phyloP scores from a whole-genome alignment of 192 early-diverging fungal species.

The Phycomyces blakesleeanus region DNA sequence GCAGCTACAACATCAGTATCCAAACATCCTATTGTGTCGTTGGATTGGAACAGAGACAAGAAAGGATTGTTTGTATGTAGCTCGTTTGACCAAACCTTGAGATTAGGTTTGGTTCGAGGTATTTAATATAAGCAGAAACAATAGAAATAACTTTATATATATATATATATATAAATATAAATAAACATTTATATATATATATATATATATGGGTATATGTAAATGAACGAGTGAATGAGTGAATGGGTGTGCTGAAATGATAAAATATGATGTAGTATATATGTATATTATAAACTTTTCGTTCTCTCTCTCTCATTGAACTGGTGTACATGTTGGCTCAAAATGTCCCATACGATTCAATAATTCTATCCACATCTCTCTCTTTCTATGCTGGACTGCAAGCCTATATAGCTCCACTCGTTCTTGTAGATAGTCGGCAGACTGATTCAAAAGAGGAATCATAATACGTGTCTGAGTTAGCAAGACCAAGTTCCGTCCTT shows the following conservation, averaged over 20 bases:
- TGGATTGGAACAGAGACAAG: constrained; percentile 67
- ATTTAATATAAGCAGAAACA: constrained; percentile 4
- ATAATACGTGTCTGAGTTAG: too few species aligned
- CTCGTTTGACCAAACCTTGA: constrained; percentile 64
- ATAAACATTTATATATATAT: too few species aligned
- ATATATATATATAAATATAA: too few species aligned
- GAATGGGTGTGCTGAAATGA: too few species aligned
- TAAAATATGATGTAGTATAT: not conserved
- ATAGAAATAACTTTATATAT: not conserved
- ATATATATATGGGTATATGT: too few species aligned
- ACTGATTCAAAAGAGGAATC: not conserved
- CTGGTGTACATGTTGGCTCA: not conserved
- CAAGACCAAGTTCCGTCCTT: too few species aligned
- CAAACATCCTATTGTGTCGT: constrained; percentile 63
- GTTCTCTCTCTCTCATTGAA: too few species aligned
- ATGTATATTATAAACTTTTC: not conserved
- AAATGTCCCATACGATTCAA: not conserved
- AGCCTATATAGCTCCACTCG: not conserved
- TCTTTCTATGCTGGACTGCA: not conserved
- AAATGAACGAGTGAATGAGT: too few species aligned
- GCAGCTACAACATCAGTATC: constrained; percentile 42
- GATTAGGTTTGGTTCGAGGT: constrained; percentile 55
- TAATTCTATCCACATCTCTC: not conserved
- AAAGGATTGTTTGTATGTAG: constrained; percentile 60
- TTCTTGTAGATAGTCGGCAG: not conserved